A percentile compares a stretch with the other conserved stretches of the same genome.
Conservation (phyloP, 2,329 filamentous ascomycete species). For the Lecanicillium sp. region DNA sequence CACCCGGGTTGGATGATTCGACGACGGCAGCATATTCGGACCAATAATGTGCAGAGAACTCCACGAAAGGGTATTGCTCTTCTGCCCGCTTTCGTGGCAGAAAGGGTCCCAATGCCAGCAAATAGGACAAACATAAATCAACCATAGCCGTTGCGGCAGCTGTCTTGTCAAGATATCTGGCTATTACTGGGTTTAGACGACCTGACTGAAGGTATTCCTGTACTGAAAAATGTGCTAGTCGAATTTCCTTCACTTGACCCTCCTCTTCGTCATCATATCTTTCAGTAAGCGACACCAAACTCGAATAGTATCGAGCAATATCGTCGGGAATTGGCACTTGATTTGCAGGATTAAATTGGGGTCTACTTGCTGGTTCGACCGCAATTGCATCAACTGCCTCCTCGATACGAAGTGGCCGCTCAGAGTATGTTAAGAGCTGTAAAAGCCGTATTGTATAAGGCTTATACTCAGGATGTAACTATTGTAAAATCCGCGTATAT, state of each 20-base stretch:
- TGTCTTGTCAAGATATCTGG: neutral
- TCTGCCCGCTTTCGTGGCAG: neutral
- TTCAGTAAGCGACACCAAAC: neutral
- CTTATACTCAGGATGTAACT: neutral
- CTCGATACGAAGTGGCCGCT: constrained; percentile 2
- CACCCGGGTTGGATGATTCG: neutral
- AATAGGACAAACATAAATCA: constrained; percentile 1
- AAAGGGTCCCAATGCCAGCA: neutral
- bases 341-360: neutral
- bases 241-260: neutral
- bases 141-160: neutral
- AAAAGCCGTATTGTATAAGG: constrained; percentile 2
- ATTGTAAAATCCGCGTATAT: neutral
- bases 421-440: constrained; percentile 5
- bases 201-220: constrained; percentile 3
- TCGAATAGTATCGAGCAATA: constrained; percentile 1
- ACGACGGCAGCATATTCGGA: neutral
- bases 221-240: constrained; percentile 6
- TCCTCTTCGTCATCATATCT: neutral
- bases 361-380: neutral
- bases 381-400: constrained; percentile 1
- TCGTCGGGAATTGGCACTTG: neutral
- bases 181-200: neutral
- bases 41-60: constrained; percentile 3
- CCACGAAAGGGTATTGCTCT: constrained; percentile 1